Evolutionary conservation across 129 eudicot species (phyloP).

Genomic region (Pulicaria dysenterica): DNA sequence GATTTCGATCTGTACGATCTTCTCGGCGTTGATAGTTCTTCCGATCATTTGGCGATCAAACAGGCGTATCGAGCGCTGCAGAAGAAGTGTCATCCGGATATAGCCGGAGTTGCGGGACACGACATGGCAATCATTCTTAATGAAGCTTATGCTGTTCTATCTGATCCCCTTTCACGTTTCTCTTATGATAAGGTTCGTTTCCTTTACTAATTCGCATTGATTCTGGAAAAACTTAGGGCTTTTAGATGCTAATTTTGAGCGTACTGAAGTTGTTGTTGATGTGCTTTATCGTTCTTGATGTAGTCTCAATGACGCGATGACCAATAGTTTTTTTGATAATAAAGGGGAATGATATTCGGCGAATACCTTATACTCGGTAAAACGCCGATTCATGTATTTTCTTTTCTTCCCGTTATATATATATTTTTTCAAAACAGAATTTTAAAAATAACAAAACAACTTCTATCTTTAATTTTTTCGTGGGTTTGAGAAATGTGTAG

Average conservation of each 20-base stretch:
- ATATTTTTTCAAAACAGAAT: no score
- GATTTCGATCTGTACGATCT: conserved; percentile 84
- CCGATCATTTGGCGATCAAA: conserved; percentile 55
- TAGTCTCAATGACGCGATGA: no score
- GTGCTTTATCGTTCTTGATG: neutral
- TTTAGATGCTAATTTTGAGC: neutral
- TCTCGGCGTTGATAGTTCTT: conserved; percentile 70
- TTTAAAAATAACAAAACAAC: no score
- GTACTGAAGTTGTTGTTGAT: neutral
- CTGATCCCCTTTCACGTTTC: conserved; percentile 68
- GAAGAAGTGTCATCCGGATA: conserved; percentile 94
- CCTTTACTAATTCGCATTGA: neutral
- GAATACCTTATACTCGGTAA: no score
- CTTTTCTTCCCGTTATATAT: no score
- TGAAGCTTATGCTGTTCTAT: conserved; percentile 85
- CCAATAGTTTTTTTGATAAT: no score
- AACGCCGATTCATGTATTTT: no score
- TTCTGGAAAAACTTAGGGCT: neutral
- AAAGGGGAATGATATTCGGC: no score
- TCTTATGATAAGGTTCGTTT: conserved; percentile 70
- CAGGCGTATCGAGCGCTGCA: conserved; percentile 76
- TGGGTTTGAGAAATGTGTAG: no score
- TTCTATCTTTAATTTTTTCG: no score
- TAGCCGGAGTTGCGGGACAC: conserved; percentile 90
- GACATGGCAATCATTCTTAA: conserved; percentile 95